Evolutionary conservation across 169 alveolate genomes (phyloP).

Genomic region (Condylostoma magnum): DNA sequence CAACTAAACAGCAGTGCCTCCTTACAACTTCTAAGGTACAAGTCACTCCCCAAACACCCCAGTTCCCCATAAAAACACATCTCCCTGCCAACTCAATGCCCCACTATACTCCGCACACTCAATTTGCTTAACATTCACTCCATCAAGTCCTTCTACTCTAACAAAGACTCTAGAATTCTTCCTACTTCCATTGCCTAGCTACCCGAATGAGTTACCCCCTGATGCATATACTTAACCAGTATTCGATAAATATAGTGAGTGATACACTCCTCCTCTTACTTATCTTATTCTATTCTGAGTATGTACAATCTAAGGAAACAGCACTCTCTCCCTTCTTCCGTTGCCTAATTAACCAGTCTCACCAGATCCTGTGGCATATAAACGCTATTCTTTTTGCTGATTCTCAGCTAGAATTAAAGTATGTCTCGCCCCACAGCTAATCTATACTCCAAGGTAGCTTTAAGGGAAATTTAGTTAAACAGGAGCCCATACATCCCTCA

Average conservation of each 20-base stretch:
- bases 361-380: constrained; percentile 38
- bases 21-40: constrained; percentile 25
- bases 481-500: background rate
- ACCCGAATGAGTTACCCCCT: constrained; percentile 55
- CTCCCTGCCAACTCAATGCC: constrained; percentile 29
- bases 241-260: constrained; percentile 47
- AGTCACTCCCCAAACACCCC: constrained; percentile 46
- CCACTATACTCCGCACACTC: constrained; percentile 45
- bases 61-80: constrained; percentile 42
- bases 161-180: constrained; percentile 11
- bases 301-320: background rate
- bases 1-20: too few species aligned
- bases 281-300: background rate
- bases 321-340: constrained; percentile 28
- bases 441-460: background rate
- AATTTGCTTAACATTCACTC: constrained; percentile 24
- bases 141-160: constrained; percentile 1
- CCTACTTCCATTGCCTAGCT: constrained; percentile 43
- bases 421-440: constrained; percentile 24
- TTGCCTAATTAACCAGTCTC: constrained; percentile 60
- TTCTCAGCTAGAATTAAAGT: background rate
- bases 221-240: constrained; percentile 52
- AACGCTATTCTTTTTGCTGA: background rate
- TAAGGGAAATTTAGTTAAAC: background rate
- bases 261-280: constrained; percentile 58